Conservation (phyloP, 352 stramenopile genomes). For the Aphanomyces astaci region DNA sequence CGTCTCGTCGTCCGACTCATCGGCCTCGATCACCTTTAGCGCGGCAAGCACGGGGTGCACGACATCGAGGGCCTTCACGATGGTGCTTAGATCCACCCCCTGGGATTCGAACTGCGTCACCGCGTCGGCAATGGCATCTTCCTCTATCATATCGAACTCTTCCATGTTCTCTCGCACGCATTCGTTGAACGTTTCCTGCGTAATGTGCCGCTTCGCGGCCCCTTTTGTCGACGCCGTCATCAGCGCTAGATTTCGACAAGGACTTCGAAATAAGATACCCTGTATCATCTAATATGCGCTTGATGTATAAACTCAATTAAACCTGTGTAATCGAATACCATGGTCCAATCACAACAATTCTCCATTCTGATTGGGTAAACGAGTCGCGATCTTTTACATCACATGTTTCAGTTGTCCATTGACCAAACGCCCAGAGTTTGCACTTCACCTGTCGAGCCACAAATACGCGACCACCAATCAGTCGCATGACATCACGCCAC, state of each 20-base stretch:
- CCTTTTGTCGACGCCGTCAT: not conserved
- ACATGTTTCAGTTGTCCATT: not conserved
- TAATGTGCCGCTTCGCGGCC: conserved; percentile 51
- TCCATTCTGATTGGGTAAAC: not conserved
- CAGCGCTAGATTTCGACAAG: not conserved
- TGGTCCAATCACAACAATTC: not conserved
- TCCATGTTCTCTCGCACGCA: conserved; percentile 84
- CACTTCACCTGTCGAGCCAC: no score
- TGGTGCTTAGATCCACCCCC: conserved; percentile 78
- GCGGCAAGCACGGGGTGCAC: conserved; percentile 10
- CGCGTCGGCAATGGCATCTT: conserved; percentile 68
- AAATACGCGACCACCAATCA: no score
- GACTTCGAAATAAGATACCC: not conserved
- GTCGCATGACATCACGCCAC: no score
- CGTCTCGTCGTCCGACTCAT: not conserved
- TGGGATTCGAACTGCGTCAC: conserved; percentile 82
- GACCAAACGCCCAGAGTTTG: no score
- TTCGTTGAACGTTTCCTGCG: conserved; percentile 87
- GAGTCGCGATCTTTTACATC: not conserved
- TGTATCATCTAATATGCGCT: not conserved
- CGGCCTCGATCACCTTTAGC: not conserved
- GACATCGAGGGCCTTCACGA: conserved; percentile 46
- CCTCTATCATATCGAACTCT: conserved; percentile 82
- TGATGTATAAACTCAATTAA: not conserved
- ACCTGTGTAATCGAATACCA: not conserved